A percentile compares a stretch with the other conserved stretches of the same genome.
phyloP scores from a whole-genome alignment of 1,284 basidiomycete species.

The Trichosporon asahii region DNA sequence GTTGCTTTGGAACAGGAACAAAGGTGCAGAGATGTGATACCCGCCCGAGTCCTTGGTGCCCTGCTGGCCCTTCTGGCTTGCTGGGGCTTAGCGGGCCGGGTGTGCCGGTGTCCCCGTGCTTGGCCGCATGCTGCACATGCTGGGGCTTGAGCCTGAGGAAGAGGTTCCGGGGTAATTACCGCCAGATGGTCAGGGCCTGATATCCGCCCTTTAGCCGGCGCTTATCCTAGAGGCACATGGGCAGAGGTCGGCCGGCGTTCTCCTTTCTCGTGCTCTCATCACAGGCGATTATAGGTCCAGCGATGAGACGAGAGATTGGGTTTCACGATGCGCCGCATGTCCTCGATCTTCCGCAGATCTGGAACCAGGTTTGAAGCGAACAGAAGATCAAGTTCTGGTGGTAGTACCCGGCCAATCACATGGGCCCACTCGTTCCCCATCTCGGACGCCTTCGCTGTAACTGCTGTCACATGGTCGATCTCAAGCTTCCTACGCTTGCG shows the following conservation, averaged over 20 bases:
- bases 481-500: background rate
- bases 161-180: background rate
- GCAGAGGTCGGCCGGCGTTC: background rate
- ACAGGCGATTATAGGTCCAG: background rate
- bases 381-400: no score
- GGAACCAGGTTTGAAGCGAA: background rate
- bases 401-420: background rate
- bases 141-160: background rate
- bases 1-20: background rate
- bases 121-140: background rate
- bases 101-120: background rate
- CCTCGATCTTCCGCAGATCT: background rate
- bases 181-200: background rate
- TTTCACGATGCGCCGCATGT: background rate
- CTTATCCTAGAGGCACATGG: background rate
- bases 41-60: background rate
- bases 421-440: background rate
- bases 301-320: background rate
- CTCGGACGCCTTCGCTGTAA: background rate
- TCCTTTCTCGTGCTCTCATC: background rate
- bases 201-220: slow-evolving; percentile 2
- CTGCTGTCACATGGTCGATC: background rate
- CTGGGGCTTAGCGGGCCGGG: background rate
- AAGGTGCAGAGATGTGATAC: background rate
- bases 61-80: no score